A percentile compares a stretch with the other conserved stretches of the same genome.
phyloP scores from a whole-genome alignment of 176 grass and related monocot species.

The Areca catechu region DNA sequence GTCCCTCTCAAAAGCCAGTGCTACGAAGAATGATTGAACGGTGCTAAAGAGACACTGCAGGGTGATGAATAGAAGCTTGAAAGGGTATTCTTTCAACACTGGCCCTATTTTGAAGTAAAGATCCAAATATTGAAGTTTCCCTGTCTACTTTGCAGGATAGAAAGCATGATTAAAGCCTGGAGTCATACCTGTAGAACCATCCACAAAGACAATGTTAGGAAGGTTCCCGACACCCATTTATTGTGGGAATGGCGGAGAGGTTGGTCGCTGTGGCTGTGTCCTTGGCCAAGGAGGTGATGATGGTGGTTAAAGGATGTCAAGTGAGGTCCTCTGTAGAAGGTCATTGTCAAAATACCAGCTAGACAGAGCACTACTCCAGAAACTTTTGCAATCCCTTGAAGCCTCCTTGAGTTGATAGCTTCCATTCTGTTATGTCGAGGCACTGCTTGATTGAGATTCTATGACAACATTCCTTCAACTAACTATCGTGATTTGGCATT shows the following conservation, averaged over 20 bases:
- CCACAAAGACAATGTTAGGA: conserved; percentile 51
- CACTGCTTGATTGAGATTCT: not conserved
- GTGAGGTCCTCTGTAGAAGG: conserved; percentile 52
- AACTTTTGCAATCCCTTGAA: conserved; percentile 48
- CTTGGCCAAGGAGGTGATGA: conserved; percentile 23
- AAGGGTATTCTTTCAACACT: conserved; percentile 50
- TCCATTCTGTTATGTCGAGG: conserved; percentile 39
- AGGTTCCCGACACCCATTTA: conserved; percentile 52
- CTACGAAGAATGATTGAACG: conserved; percentile 45
- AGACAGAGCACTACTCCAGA: conserved; percentile 48
- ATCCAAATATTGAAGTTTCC: too few species aligned
- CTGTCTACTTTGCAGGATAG: too few species aligned
- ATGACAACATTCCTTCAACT: too few species aligned
- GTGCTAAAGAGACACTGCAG: conserved; percentile 54
- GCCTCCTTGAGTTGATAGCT: conserved; percentile 40
- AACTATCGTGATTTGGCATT: too few species aligned
- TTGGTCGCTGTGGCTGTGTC: not conserved
- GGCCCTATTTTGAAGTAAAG: conserved; percentile 21
- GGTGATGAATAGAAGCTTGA: conserved; percentile 55
- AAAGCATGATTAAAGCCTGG: too few species aligned
- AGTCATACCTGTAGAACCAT: conserved; percentile 37
- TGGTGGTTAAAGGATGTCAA: conserved; percentile 47
- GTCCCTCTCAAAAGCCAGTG: conserved; percentile 49
- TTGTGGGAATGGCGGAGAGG: conserved; percentile 20
- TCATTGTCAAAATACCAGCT: conserved; percentile 41